Base-by-base conservation (phyloP, 2,329 filamentous ascomycete species). In the Neofusicoccum kwambonambiense region DNA sequence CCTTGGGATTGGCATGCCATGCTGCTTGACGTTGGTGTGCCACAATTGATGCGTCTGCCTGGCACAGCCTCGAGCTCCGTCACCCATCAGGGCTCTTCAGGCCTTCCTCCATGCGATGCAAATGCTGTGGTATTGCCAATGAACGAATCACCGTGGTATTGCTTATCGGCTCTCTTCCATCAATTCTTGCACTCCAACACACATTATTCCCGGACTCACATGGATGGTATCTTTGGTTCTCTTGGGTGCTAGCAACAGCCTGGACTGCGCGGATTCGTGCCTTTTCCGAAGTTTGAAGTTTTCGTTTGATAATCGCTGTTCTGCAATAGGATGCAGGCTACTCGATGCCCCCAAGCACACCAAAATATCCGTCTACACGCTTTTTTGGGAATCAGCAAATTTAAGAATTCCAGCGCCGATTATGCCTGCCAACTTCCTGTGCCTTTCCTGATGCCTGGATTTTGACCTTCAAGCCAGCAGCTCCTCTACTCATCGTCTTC, bases 401-500 rank as follows among this genome's bases (percentile, higher is more conserved):
- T 34, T 11, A 15, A 31, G 31, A 19, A 34, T n/a, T 11, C 54
- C 54, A 15, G 41, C 54, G 42, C 56, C 31, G 37, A 60, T 15
- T 45, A 60, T 60, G 56, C 56, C 42, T 5, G 27, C 15, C 31
- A 8, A 15, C 15, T 11, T 47, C 41, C 5, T 47, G n/a, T 12
- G 31, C 31, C 17, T 13, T 37, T n/a, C 2, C 27, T 37, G n/a
- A 5, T n/a, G n/a, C 31, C 42, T 22, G 34, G 27, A 15, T 8
- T 58, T 42, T 15, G 22, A 17, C 4, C 39, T 9, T 56, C 41
- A 17, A 6, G 1, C n/a, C 3, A 5, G 35, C 35, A 13, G 27
- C 37, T 11, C 13, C 19, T 34, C 37, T 62, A 39, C 31, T 62
- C 51, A 7, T 64, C 51, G 34, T 83, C 80, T 47, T 83, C 81